Conservation (phyloP, 2,329 filamentous ascomycete genomes). For the Aspergillus clavatus region DNA sequence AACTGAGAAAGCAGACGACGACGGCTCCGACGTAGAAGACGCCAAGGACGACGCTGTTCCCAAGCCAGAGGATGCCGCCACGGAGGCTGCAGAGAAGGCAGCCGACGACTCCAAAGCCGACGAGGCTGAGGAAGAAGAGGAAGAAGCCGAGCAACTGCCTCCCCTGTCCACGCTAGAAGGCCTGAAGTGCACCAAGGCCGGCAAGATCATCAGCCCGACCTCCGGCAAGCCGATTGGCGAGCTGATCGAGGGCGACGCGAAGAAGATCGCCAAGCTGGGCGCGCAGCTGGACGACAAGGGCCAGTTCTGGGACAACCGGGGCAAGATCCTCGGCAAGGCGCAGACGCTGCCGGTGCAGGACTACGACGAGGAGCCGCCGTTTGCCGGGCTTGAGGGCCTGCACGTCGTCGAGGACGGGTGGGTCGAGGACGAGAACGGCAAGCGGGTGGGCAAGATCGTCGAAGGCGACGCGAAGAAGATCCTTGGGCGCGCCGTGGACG, state of each 20-base stretch:
- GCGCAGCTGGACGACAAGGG: conserved; percentile 52
- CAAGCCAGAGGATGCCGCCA: conserved; percentile 46
- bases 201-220: conserved; percentile 38
- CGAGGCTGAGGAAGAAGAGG: conserved; percentile 25
- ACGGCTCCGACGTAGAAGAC: conserved; percentile 34
- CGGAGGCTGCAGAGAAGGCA: conserved; percentile 44
- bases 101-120: no score
- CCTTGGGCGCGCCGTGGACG: conserved; percentile 55
- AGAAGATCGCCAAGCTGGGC: conserved; percentile 50
- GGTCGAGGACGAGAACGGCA: conserved; percentile 47
- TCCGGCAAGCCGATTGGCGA: conserved; percentile 52
- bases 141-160: conserved; percentile 31
- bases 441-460: conserved; percentile 47
- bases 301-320: conserved; percentile 60
- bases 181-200: conserved; percentile 41
- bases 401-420: conserved; percentile 46
- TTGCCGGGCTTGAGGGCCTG: conserved; percentile 45
- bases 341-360: conserved; percentile 41
- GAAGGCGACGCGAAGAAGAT: conserved; percentile 58
- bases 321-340: conserved; percentile 59
- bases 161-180: conserved; percentile 37
- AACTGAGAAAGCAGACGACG: conserved; percentile 22
- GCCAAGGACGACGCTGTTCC: conserved; percentile 42
- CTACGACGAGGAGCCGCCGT: conserved; percentile 36
- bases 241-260: conserved; percentile 57